phyloP scores from a whole-genome alignment of 768 basidiomycete genomes.

The Termitomyces sp. region DNA sequence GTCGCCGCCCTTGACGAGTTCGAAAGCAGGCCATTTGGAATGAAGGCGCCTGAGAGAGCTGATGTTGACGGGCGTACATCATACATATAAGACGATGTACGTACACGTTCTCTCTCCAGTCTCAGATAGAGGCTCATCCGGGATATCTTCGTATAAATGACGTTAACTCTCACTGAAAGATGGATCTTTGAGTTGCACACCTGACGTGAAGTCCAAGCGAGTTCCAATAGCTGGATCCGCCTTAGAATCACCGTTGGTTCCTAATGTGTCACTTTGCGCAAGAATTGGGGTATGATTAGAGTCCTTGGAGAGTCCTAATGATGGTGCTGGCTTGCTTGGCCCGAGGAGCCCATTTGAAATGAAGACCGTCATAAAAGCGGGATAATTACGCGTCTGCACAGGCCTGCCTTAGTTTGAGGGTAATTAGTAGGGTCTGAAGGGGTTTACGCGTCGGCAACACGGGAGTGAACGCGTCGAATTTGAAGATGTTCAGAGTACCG shows the following conservation, averaged over 20 bases:
- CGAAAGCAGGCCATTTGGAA: constrained; percentile 17
- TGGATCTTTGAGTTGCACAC: neutral
- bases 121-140: neutral
- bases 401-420: neutral
- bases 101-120: neutral
- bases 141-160: neutral
- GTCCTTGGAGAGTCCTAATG: neutral
- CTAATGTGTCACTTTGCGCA: neutral
- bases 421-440: neutral
- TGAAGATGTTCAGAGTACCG: neutral
- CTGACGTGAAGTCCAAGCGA: neutral
- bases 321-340: neutral
- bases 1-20: neutral
- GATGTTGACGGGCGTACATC: neutral
- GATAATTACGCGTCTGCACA: neutral
- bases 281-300: neutral
- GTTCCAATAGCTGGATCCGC: neutral
- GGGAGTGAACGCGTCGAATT: constrained; percentile 4
- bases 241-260: neutral
- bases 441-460: neutral
- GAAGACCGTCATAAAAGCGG: constrained; percentile 11
- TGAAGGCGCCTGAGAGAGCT: neutral
- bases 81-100: neutral
- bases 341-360: constrained; percentile 15
- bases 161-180: neutral